Percentiles rank a stretch among this genome's conserved stretches.
phyloP scores from a whole-genome alignment of 345 rosid species.

The Iberis pinnata region DNA sequence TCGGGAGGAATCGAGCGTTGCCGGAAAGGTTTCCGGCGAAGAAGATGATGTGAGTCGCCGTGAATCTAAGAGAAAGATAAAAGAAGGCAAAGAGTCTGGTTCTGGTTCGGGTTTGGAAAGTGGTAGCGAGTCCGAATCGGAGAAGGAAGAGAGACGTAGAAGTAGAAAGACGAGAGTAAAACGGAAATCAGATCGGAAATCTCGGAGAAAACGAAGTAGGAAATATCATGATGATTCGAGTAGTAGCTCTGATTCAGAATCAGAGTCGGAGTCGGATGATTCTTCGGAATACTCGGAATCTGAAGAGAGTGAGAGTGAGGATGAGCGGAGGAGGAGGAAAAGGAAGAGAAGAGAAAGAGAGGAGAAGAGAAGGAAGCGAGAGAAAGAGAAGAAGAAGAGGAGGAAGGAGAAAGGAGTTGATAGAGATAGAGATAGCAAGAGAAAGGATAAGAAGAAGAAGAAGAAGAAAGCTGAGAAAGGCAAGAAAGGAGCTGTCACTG shows the following conservation, averaged over 20 bases:
- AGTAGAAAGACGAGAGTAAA: conserved; percentile 30
- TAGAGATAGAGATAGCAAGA: too few relatives aligned
- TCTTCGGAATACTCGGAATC: conserved; percentile 42
- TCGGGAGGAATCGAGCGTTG: conserved; percentile 17
- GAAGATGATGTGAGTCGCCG: conserved; percentile 31
- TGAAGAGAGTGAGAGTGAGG: conserved; percentile 35
- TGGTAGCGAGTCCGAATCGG: conserved; percentile 29
- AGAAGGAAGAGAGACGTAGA: conserved; percentile 30
- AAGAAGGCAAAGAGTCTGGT: conserved; percentile 19
- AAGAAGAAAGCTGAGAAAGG: conserved; percentile 48
- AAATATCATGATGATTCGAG: conserved; percentile 23
- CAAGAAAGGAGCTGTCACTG: conserved; percentile 77
- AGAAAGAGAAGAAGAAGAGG: conserved; percentile 25
- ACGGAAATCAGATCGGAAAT: conserved; percentile 33
- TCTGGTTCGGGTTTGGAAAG: conserved; percentile 28
- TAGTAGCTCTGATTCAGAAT: conserved; percentile 32
- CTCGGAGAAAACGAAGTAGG: conserved; percentile 33
- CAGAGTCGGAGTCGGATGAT: conserved; percentile 36
- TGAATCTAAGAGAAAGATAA: conserved; percentile 23
- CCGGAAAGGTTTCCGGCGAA: conserved; percentile 21
- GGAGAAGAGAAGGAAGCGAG: conserved; percentile 24
- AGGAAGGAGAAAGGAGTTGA: conserved; percentile 21
- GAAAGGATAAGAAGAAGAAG: conserved; percentile 15
- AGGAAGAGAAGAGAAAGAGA: conserved; percentile 33
- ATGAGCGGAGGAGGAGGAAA: conserved; percentile 35